A percentile compares a stretch with the other conserved stretches of the same genome.
phyloP scores from a whole-genome alignment of 805 yeast genomes.

The Candida coquimbonensis region DNA sequence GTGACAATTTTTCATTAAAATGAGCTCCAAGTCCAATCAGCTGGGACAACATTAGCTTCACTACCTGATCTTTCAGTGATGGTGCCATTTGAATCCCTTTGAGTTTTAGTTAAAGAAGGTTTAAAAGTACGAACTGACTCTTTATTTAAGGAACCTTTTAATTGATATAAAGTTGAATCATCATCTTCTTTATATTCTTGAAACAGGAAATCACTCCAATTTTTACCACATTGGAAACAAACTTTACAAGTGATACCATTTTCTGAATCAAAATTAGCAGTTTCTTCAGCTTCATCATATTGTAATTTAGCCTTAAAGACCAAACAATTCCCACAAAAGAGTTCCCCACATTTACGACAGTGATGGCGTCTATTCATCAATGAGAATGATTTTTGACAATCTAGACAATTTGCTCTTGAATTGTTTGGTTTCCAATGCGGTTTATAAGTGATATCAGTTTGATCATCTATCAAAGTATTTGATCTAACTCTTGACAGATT shows the following conservation, averaged over 20 bases:
- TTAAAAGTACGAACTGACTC: too few species aligned
- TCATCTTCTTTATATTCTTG: conserved; percentile 17
- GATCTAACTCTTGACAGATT: not conserved
- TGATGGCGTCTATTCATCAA: conserved; percentile 64
- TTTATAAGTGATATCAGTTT: conserved; percentile 16
- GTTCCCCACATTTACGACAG: conserved; percentile 67
- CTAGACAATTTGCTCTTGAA: conserved; percentile 46
- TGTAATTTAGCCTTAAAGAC: conserved; percentile 41
- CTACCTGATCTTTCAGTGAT: not conserved
- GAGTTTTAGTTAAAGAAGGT: not conserved
- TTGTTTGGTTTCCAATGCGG: conserved; percentile 63
- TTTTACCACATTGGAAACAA: conserved; percentile 49
- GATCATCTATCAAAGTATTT: not conserved
- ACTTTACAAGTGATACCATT: conserved; percentile 53
- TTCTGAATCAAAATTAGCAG: conserved; percentile 37
- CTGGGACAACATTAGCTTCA: conserved; percentile 35
- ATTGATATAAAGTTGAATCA: not conserved
- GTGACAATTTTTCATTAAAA: conserved; percentile 24
- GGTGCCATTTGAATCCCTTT: not conserved
- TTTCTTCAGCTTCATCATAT: conserved; percentile 6
- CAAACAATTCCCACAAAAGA: conserved; percentile 56
- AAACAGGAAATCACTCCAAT: conserved; percentile 37
- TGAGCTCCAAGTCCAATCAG: conserved; percentile 63
- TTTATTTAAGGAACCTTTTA: too few species aligned
- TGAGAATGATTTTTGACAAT: conserved; percentile 54